These are phyloP conservation scores for Dendrobium officinale DNA, from an alignment of 106 monocot genomes.

Conservation along the genomic window DNA sequence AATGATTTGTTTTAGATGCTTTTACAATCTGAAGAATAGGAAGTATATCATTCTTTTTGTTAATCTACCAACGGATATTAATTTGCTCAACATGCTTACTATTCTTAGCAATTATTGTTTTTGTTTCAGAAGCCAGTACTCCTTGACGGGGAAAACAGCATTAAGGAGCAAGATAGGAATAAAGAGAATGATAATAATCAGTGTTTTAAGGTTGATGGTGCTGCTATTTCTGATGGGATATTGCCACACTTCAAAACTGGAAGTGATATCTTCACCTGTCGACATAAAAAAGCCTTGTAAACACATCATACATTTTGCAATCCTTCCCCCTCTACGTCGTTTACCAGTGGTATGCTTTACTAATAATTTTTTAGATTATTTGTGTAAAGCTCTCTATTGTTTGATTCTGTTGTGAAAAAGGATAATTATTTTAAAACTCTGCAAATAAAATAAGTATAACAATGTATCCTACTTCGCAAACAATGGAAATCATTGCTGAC, in stretches of 20 bases:
- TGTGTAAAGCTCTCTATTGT: too few relatives aligned
- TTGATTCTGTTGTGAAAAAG: neutral
- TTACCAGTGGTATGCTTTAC: constrained; percentile 5
- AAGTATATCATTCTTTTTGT: neutral
- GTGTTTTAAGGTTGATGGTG: neutral
- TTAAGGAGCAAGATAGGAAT: neutral
- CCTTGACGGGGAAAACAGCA: neutral
- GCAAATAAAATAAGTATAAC: too few relatives aligned
- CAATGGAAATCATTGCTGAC: too few relatives aligned
- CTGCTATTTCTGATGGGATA: neutral
- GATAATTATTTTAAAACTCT: neutral
- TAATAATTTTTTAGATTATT: neutral
- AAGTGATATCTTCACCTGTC: neutral
- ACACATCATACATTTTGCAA: neutral
- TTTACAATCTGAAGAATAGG: neutral
- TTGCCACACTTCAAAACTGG: neutral
- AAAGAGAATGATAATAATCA: neutral
- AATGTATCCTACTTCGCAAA: too few relatives aligned
- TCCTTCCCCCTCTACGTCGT: neutral
- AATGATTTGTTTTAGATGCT: neutral
- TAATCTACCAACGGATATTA: neutral
- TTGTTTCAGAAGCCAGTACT: neutral
- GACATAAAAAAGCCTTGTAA: neutral
- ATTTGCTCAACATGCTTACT: too few relatives aligned
- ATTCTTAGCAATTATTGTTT: neutral